Evolutionary conservation across 139 green algal genomes (phyloP).

Genomic region (Chlorella sp.): DNA sequence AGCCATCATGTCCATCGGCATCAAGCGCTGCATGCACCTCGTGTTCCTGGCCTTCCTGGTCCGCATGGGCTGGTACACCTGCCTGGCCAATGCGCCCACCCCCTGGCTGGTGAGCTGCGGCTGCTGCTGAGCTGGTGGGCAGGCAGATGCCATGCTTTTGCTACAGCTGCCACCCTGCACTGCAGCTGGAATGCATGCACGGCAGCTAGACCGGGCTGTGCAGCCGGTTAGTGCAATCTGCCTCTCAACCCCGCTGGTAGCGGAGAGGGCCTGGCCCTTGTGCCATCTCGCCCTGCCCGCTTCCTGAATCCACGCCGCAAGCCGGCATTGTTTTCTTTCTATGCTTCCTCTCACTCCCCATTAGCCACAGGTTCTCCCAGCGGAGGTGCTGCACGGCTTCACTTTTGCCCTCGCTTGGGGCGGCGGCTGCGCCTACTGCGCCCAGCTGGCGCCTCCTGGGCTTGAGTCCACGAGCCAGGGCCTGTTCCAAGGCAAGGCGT

Average conservation of each 20-base stretch:
- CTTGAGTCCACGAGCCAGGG: slow-evolving; percentile 49
- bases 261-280: too few relatives aligned
- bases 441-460: slow-evolving; percentile 39
- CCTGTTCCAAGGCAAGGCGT: slow-evolving; percentile 40
- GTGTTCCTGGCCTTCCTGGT: slow-evolving; percentile 49
- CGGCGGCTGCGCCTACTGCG: slow-evolving; percentile 40
- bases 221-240: too few relatives aligned
- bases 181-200: too few relatives aligned
- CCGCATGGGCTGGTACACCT: slow-evolving; percentile 39
- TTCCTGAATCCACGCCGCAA: too few relatives aligned
- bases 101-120: slow-evolving; percentile 34
- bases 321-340: too few relatives aligned
- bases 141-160: background rate
- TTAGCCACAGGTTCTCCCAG: slow-evolving; percentile 36
- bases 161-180: background rate
- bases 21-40: slow-evolving; percentile 42
- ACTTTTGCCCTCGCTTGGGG: slow-evolving; percentile 57
- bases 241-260: too few relatives aligned
- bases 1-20: slow-evolving; percentile 33
- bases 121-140: background rate
- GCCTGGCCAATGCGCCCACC: slow-evolving; percentile 26
- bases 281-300: too few relatives aligned
- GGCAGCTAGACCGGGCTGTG: too few relatives aligned
- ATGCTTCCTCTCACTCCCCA: too few relatives aligned
- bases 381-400: slow-evolving; percentile 56